These are phyloP conservation scores for Kwoniella botswanensis DNA, from an alignment of 768 basidiomycete genomes.

Conservation along the genomic window DNA sequence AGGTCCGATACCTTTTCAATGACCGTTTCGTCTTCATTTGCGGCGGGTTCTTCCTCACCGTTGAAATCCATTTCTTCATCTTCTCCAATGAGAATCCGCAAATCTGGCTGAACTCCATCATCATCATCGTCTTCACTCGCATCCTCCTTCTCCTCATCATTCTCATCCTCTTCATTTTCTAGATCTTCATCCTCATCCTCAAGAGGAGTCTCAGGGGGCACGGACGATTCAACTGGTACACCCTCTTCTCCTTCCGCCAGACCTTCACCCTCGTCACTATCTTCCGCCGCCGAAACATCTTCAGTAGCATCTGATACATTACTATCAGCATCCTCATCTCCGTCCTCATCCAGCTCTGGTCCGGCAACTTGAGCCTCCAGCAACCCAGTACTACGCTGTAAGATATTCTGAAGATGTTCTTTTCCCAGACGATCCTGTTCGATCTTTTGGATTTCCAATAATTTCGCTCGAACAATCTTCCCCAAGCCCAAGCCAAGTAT, in stretches of 20 bases:
- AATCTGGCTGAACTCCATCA: constrained; percentile 12
- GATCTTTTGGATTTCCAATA: constrained; percentile 68
- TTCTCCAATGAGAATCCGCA: constrained; percentile 12
- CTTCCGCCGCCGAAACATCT: constrained; percentile 30
- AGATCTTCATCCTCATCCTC: constrained; percentile 3
- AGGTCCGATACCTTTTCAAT: too few species aligned
- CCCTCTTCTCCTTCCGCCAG: constrained; percentile 44
- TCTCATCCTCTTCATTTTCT: constrained; percentile 4
- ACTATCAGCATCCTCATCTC: constrained; percentile 55
- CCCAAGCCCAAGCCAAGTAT: background rate
- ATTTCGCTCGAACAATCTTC: constrained; percentile 52
- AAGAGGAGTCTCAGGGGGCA: background rate
- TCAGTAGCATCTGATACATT: constrained; percentile 20
- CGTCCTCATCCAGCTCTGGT: constrained; percentile 28
- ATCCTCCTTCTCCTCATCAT: background rate
- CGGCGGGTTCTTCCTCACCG: background rate
- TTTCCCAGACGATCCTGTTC: constrained; percentile 81
- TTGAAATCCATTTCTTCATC: constrained; percentile 14
- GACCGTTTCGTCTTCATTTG: too few species aligned
- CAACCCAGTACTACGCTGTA: constrained; percentile 85
- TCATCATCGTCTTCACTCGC: background rate
- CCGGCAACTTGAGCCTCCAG: constrained; percentile 70
- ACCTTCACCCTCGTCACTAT: constrained; percentile 22
- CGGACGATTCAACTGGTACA: background rate
- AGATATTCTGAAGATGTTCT: constrained; percentile 84